Evolutionary conservation across 2,329 filamentous ascomycete genomes (phyloP).

Genomic region (Colletotrichum melonis): DNA sequence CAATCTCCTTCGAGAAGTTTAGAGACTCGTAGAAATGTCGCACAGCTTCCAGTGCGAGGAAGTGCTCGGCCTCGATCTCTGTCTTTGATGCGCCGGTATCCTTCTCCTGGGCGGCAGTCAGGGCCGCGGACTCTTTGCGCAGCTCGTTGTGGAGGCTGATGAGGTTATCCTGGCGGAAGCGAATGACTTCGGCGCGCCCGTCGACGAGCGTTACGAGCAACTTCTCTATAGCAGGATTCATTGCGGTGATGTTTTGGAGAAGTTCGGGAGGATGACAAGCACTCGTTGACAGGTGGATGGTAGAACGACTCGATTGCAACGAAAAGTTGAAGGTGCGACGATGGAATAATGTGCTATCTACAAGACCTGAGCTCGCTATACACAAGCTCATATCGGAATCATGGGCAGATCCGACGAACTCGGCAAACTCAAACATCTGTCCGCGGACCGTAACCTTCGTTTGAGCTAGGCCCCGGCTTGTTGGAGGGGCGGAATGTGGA

Average conservation of each 20-base stretch:
- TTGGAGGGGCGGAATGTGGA: constrained; percentile 29
- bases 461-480: background rate
- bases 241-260: background rate
- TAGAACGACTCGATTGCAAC: background rate
- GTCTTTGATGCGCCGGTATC: constrained; percentile 44
- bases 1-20: constrained; percentile 41
- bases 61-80: constrained; percentile 51
- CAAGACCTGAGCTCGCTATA: background rate
- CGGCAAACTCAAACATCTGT: background rate
- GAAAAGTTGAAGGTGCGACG: background rate
- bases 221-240: constrained; percentile 28
- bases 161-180: constrained; percentile 58
- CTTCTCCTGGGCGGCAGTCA: constrained; percentile 52
- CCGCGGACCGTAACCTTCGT: background rate
- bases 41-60: constrained; percentile 51
- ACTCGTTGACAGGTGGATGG: background rate
- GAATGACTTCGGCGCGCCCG: constrained; percentile 55
- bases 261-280: background rate
- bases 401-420: background rate
- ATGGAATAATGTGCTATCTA: constrained; percentile 5
- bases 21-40: constrained; percentile 52
- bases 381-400: background rate
- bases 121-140: constrained; percentile 45
- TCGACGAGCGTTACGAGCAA: constrained; percentile 56
- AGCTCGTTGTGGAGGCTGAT: constrained; percentile 53